Evolutionary conservation across 1,284 basidiomycete genomes (phyloP), one percentile per base, ranked within the genome.

Genomic region (Boletus sp.): DNA sequence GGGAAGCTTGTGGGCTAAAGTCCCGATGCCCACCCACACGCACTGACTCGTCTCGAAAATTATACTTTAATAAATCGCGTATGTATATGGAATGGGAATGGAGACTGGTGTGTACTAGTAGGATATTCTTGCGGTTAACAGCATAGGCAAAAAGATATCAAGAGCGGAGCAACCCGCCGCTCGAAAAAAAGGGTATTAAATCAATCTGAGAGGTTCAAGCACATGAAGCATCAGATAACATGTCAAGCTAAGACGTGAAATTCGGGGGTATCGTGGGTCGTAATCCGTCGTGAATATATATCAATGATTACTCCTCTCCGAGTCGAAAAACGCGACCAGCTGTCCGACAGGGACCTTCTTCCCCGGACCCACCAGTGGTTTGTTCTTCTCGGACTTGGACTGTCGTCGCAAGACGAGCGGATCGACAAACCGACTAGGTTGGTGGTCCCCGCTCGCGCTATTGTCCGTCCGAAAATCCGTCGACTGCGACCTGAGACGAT

Each of bases 321-420:
- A 75, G 62, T 90, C 85, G 56, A 91, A 91, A 67, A 85, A 91
- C 17, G 85, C 85, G n/a, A 89, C 85, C 40, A 91, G 68, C 59
- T 88, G 78, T 14, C 80, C 83, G 39, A 90, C 76, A 3, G 84
- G 80, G 12, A 86, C 77, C 68, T 88, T 88, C 53, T 73, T 82
- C 2, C 62, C 62, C 2, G 57, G 43, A 33, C 61, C 55, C 4
- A 65, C 52, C 33, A 66, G 30, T 13, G 65, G 65, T 37, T 55
- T 62, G 32, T 60, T 61, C 47, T 59, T 70, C 48, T 68, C 71
- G 49, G 77, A 70, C 59, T 68, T 72, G 61, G 77, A 78, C 67
- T 88, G 84, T 52, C 73, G 78, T 54, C 87, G 74, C 60, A 84
- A 60, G 38, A 84, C 66, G 38, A 89, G 68, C 41, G 87, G 88